Conservation (phyloP, 345 rosid genomes). For the Hibiscus syriacus region DNA sequence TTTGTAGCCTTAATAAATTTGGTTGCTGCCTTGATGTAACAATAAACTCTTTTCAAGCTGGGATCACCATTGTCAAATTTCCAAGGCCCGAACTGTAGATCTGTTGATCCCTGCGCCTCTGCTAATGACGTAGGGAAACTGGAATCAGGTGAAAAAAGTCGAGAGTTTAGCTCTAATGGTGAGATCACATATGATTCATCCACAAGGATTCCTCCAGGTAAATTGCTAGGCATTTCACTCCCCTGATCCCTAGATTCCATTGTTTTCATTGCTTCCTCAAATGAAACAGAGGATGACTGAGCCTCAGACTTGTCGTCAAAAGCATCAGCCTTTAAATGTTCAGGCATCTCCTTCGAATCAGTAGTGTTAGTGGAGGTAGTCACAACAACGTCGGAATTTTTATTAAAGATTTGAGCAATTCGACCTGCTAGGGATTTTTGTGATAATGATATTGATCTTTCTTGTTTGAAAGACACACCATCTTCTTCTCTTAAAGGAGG, state of each 20-base stretch:
- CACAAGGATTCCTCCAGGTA: constrained; percentile 78
- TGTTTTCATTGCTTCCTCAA: constrained; percentile 53
- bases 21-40: constrained; percentile 70
- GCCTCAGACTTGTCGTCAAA: constrained; percentile 41
- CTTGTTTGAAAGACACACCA: constrained; percentile 38
- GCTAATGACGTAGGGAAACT: constrained; percentile 45
- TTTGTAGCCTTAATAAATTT: constrained; percentile 76
- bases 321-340: constrained; percentile 28
- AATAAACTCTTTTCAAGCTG: constrained; percentile 50
- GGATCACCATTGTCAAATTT: constrained; percentile 52
- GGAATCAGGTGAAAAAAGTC: constrained; percentile 71
- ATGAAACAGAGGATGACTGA: constrained; percentile 41
- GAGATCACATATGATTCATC: constrained; percentile 59
- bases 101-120: constrained; percentile 69
- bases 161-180: constrained; percentile 53
- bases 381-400: constrained; percentile 41
- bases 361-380: constrained; percentile 20
- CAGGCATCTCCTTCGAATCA: constrained; percentile 45
- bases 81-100: constrained; percentile 70
- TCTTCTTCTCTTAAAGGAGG: constrained; percentile 55
- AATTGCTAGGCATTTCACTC: constrained; percentile 54
- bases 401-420: constrained; percentile 37
- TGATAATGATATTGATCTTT: constrained; percentile 18
- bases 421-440: constrained; percentile 56
- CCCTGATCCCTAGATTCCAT: constrained; percentile 65